Evolutionary conservation across 768 basidiomycete genomes (phyloP).

Genomic region (Auricularia sp.): DNA sequence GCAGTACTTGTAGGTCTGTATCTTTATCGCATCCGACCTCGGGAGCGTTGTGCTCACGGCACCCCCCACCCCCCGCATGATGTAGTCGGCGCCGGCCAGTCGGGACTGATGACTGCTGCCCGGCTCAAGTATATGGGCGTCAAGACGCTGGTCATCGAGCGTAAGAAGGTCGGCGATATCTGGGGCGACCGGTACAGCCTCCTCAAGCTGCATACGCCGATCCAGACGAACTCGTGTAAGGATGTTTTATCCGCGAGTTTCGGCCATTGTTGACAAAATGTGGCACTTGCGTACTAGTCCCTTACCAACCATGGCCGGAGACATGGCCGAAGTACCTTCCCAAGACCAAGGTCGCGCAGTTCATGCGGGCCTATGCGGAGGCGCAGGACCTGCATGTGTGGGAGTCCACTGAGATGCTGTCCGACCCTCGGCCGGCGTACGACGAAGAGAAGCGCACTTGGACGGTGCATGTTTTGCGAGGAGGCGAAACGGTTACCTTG

Average conservation of each 20-base stretch:
- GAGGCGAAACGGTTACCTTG: background rate
- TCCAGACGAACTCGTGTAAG: background rate
- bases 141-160: slow-evolving; percentile 28
- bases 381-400: slow-evolving; percentile 35
- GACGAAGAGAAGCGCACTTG: slow-evolving; percentile 20
- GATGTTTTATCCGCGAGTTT: too few relatives aligned
- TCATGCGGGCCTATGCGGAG: slow-evolving; percentile 32
- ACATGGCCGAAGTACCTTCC: slow-evolving; percentile 35
- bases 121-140: slow-evolving; percentile 33
- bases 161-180: slow-evolving; percentile 27
- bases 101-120: slow-evolving; percentile 32
- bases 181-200: slow-evolving; percentile 37
- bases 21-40: background rate
- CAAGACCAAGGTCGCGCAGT: slow-evolving; percentile 32
- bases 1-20: slow-evolving; percentile 30
- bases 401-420: slow-evolving; percentile 24
- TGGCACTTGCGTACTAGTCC: too few relatives aligned
- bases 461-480: background rate
- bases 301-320: slow-evolving; percentile 28
- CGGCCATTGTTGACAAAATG: background rate
- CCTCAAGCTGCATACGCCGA: slow-evolving; percentile 27
- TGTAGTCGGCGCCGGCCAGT: slow-evolving; percentile 34
- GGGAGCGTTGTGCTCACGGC: background rate
- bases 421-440: slow-evolving; percentile 23
- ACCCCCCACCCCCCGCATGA: too few relatives aligned